Percentiles rank a stretch among this genome's conserved stretches.
Conservation (phyloP, 164 flowering plant species). For the Chloranthus sessilifolius region DNA sequence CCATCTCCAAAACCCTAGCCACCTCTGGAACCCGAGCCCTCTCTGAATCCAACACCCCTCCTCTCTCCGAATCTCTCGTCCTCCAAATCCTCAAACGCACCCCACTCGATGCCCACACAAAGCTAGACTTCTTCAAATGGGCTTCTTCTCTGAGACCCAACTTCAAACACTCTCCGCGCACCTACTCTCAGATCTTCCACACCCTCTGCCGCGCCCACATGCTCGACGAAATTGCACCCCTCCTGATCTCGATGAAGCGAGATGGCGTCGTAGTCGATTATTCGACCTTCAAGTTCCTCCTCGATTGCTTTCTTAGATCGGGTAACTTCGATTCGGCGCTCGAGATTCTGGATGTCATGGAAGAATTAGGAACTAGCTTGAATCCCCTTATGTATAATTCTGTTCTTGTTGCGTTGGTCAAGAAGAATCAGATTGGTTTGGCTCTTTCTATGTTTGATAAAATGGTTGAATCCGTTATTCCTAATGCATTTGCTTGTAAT, state of each 20-base stretch:
- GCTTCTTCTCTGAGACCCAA: constrained; percentile 48
- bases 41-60: constrained; percentile 29
- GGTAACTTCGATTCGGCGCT: constrained; percentile 62
- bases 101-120: constrained; percentile 40
- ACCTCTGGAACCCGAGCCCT: constrained; percentile 48
- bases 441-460: constrained; percentile 64
- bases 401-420: constrained; percentile 57
- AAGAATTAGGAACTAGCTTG: constrained; percentile 39
- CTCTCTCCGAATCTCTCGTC: constrained; percentile 56
- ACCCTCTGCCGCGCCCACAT: constrained; percentile 39
- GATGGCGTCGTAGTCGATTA: constrained; percentile 58
- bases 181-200: constrained; percentile 51
- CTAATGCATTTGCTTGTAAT: constrained; percentile 51
- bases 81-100: constrained; percentile 49
- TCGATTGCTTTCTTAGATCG: constrained; percentile 50
- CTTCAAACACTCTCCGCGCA: constrained; percentile 53
- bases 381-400: constrained; percentile 48
- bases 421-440: constrained; percentile 49
- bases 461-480: constrained; percentile 38
- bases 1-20: constrained; percentile 54
- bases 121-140: constrained; percentile 79
- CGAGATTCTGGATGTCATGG: constrained; percentile 62
- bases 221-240: constrained; percentile 35
- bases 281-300: constrained; percentile 46
- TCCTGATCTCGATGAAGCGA: constrained; percentile 52